A percentile compares a stretch with the other conserved stretches of the same genome.
phyloP scores from a whole-genome alignment of 495 filamentous ascomycete genomes.

The Penicillium cinerascens region DNA sequence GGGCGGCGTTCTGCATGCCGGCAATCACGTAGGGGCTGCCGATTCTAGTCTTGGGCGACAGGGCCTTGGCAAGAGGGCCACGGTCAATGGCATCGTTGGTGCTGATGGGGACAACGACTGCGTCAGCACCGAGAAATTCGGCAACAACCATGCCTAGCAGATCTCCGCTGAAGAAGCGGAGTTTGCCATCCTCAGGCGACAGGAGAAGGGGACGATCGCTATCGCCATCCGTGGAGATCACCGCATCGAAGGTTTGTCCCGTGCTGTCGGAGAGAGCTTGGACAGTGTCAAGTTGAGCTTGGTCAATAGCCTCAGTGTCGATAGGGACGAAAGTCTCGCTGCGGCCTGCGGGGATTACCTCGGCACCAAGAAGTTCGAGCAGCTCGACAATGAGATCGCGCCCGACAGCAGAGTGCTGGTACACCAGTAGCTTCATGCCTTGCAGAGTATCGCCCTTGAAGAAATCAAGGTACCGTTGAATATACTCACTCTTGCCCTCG shows the following conservation, averaged over 20 bases:
- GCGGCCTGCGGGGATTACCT: slow-evolving; percentile 20
- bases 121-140: slow-evolving; percentile 19
- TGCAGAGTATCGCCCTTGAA: slow-evolving; percentile 21
- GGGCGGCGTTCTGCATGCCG: slow-evolving; percentile 22
- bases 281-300: slow-evolving; percentile 21
- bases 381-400: slow-evolving; percentile 22
- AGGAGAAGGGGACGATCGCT: slow-evolving; percentile 28
- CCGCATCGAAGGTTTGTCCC: slow-evolving; percentile 18
- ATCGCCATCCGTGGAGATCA: slow-evolving; percentile 28
- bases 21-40: slow-evolving; percentile 28
- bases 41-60: slow-evolving; percentile 25
- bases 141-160: slow-evolving; percentile 26
- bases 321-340: slow-evolving; percentile 29
- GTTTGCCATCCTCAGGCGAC: slow-evolving; percentile 15
- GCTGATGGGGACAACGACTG: slow-evolving; percentile 28
- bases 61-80: slow-evolving; percentile 12
- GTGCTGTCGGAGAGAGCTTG: slow-evolving; percentile 14
- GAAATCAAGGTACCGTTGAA: slow-evolving; percentile 26
- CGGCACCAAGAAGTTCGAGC: slow-evolving; percentile 18
- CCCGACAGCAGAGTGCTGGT: slow-evolving; percentile 30
- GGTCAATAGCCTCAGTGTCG: slow-evolving; percentile 30
- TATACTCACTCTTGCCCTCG: slow-evolving; percentile 16
- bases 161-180: slow-evolving; percentile 29
- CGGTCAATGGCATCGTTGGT: slow-evolving; percentile 28
- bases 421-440: slow-evolving; percentile 23